phyloP scores from a whole-genome alignment of 1,139 yeast genomes.

The Lodderomyces elongisporus region DNA sequence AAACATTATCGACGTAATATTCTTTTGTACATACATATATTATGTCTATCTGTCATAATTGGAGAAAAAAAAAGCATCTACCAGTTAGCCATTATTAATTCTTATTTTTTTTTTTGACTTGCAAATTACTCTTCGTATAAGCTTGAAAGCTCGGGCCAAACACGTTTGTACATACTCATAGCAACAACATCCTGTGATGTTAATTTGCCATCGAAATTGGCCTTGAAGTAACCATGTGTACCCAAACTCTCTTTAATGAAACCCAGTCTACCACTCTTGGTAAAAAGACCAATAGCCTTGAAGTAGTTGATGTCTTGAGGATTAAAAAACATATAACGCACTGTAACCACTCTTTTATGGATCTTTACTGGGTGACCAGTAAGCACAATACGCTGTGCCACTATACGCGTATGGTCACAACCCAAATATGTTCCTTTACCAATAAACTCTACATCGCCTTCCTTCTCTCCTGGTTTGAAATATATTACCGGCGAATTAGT shows the following conservation, averaged over 20 bases:
- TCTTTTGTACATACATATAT: too few relatives aligned
- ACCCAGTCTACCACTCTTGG: conserved; percentile 89
- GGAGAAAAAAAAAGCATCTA: too few relatives aligned
- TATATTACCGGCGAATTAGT: conserved; percentile 77
- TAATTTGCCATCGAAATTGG: conserved; percentile 86
- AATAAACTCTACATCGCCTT: conserved; percentile 56
- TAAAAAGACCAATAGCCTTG: conserved; percentile 87
- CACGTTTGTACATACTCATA: conserved; percentile 89
- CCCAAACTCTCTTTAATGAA: conserved; percentile 93
- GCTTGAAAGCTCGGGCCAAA: conserved; percentile 67
- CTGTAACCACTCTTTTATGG: conserved; percentile 85
- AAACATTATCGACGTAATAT: too few relatives aligned
- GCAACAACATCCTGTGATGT: conserved; percentile 91
- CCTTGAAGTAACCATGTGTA: conserved; percentile 97
- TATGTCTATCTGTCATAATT: too few relatives aligned
- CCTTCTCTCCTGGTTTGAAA: conserved; percentile 44
- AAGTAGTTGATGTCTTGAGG: conserved; percentile 85
- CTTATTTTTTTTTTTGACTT: too few relatives aligned
- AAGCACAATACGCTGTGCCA: conserved; percentile 82
- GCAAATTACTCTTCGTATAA: conserved; percentile 24
- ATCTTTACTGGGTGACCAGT: conserved; percentile 96
- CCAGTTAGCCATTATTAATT: too few relatives aligned
- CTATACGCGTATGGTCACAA: conserved; percentile 76
- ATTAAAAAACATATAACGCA: conserved; percentile 96
- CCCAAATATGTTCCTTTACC: conserved; percentile 91